Percentiles rank a stretch among this genome's conserved stretches.
These are phyloP conservation scores for Keithomyces neogunnii DNA, from an alignment of 2,329 filamentous ascomycete genomes.

Conservation along the genomic window DNA sequence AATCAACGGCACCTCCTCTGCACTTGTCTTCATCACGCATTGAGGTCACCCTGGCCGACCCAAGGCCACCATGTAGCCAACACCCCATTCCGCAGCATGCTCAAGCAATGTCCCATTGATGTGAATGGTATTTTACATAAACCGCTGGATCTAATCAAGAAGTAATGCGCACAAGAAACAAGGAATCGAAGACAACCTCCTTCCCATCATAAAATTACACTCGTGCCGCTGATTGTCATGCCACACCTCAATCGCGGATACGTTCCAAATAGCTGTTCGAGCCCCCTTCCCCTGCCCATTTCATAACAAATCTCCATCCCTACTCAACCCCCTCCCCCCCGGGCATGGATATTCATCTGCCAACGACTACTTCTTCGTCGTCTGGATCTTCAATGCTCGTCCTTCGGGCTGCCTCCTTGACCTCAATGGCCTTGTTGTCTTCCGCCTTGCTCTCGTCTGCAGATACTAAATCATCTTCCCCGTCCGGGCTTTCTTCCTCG, in stretches of 20 bases:
- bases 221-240: neutral
- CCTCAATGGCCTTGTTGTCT: conserved; percentile 39
- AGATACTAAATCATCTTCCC: conserved; percentile 11
- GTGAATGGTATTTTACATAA: conserved; percentile 8
- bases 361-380: conserved; percentile 39
- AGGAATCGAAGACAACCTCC: neutral
- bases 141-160: neutral
- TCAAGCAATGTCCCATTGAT: neutral
- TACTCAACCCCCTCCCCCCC: conserved; percentile 4
- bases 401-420: conserved; percentile 43
- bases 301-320: neutral
- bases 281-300: neutral
- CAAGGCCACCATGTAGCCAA: neutral
- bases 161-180: neutral
- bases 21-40: too few species aligned
- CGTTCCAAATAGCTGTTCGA: neutral
- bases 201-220: conserved; percentile 5
- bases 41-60: neutral
- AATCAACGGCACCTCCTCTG: too few species aligned
- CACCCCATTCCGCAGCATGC: neutral
- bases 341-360: conserved; percentile 5
- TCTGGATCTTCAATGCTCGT: conserved; percentile 54
- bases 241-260: too few species aligned
- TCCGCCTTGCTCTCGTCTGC: conserved; percentile 7
- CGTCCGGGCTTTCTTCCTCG: conserved; percentile 20